These are phyloP conservation scores for Trichoderma cornu-damae DNA, from an alignment of 2,329 filamentous ascomycete genomes.

Conservation along the genomic window DNA sequence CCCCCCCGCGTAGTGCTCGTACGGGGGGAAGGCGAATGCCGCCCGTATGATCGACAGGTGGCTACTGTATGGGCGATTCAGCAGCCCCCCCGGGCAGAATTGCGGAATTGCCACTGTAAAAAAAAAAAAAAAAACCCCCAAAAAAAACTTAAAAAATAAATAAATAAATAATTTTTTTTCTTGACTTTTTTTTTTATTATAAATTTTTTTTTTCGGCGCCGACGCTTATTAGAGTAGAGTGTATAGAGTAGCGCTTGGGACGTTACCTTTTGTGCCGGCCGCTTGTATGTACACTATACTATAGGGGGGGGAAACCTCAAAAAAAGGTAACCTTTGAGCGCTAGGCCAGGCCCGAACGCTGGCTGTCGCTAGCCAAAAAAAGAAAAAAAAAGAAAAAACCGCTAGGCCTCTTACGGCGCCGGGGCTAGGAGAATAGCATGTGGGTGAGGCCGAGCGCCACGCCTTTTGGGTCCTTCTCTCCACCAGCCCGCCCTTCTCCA, in stretches of 20 bases:
- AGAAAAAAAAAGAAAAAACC: too few species aligned
- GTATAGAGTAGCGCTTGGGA: too few species aligned
- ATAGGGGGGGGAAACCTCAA: too few species aligned
- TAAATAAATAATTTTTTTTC: too few species aligned
- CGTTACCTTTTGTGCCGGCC: too few species aligned
- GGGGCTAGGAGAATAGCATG: not conserved
- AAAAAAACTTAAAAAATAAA: too few species aligned
- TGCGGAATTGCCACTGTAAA: not conserved
- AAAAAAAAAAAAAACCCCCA: too few species aligned
- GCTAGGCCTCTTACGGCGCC: not conserved
- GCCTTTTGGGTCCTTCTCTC: not conserved
- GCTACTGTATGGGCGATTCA: not conserved
- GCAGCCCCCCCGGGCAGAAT: not conserved
- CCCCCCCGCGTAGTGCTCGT: not conserved
- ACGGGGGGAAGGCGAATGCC: not conserved
- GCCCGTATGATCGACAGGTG: conserved; percentile 5
- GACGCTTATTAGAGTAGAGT: too few species aligned
- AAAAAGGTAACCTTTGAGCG: too few species aligned
- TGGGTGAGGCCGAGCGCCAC: conserved; percentile 17
- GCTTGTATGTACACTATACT: too few species aligned
- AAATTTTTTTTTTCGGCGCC: not conserved
- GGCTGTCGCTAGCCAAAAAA: not conserved
- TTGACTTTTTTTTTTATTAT: too few species aligned
- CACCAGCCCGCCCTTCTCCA: conserved; percentile 3
- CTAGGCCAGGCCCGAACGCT: conserved; percentile 15